phyloP scores from a whole-genome alignment of 1,139 yeast species.

The Geotrichum klebahnii region DNA sequence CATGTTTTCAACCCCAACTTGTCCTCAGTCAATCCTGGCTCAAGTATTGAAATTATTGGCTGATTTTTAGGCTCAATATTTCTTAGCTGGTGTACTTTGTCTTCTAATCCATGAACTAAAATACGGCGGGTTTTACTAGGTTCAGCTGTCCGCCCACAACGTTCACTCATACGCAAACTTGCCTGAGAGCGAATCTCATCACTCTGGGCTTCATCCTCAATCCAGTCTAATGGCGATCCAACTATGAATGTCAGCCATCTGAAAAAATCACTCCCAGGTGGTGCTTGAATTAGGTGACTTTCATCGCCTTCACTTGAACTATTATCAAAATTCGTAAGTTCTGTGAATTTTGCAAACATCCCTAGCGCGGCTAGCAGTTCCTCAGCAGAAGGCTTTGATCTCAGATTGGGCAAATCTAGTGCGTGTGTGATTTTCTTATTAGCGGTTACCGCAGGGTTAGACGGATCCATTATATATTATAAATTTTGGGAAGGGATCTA shows the following conservation, averaged over 20 bases:
- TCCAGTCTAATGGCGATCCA: slow-evolving; percentile 54
- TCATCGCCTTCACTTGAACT: slow-evolving; percentile 26
- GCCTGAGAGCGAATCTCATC: slow-evolving; percentile 53
- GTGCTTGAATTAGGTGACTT: slow-evolving; percentile 12
- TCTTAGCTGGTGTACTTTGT: slow-evolving; percentile 22
- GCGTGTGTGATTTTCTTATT: no score
- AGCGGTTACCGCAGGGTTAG: no score
- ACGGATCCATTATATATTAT: no score
- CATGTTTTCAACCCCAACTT: slow-evolving; percentile 89
- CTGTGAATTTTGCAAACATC: slow-evolving; percentile 48
- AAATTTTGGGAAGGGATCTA: no score
- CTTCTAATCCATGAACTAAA: slow-evolving; percentile 25
- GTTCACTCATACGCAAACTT: slow-evolving; percentile 66
- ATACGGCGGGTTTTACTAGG: slow-evolving; percentile 62
- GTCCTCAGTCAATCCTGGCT: slow-evolving; percentile 84
- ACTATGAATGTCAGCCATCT: slow-evolving; percentile 66
- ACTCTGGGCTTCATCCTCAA: slow-evolving; percentile 39
- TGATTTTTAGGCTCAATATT: slow-evolving; percentile 23
- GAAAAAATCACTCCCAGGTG: slow-evolving; percentile 37
- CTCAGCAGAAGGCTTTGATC: slow-evolving; percentile 47
- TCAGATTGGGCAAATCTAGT: slow-evolving; percentile 62
- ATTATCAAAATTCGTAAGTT: slow-evolving; percentile 57
- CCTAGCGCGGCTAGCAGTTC: slow-evolving; percentile 48
- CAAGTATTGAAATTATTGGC: slow-evolving; percentile 49
- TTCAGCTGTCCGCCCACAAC: slow-evolving; percentile 81